phyloP scores from a whole-genome alignment of 805 yeast species.

The Myxozyma vanderwaltii region DNA sequence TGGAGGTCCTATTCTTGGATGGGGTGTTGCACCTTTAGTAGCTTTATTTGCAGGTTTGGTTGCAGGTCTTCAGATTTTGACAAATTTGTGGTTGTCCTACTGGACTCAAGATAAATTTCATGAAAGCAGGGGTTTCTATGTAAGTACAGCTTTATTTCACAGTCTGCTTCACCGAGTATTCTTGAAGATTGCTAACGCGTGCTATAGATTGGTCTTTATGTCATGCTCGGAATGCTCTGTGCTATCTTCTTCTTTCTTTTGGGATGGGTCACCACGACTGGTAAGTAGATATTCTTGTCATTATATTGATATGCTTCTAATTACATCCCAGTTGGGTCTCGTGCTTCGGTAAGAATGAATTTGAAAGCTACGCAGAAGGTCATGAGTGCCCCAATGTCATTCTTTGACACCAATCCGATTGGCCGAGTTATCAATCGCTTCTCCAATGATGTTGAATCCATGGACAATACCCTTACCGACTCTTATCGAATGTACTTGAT shows the following conservation, averaged over 20 bases:
- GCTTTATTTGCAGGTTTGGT: constrained; percentile 55
- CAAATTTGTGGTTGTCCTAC: constrained; percentile 79
- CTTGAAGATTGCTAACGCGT: not conserved
- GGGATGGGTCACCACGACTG: constrained; percentile 42
- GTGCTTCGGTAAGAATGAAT: constrained; percentile 61
- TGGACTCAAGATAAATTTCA: constrained; percentile 67
- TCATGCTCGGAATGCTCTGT: constrained; percentile 56
- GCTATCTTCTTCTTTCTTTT: constrained; percentile 52
- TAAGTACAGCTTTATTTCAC: not conserved
- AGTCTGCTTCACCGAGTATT: too few relatives aligned
- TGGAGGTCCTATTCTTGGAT: constrained; percentile 50
- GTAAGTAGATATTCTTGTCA: constrained; percentile 35
- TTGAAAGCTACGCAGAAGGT: constrained; percentile 60
- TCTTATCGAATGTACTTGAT: constrained; percentile 63
- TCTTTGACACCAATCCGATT: constrained; percentile 82
- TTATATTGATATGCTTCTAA: constrained; percentile 40
- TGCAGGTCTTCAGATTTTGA: constrained; percentile 44
- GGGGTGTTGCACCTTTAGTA: constrained; percentile 42
- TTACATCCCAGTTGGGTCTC: constrained; percentile 47
- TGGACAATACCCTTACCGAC: constrained; percentile 78
- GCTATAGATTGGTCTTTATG: constrained; percentile 65
- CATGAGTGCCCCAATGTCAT: constrained; percentile 78
- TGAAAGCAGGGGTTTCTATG: constrained; percentile 50
- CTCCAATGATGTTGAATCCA: constrained; percentile 82
- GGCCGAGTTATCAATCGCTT: constrained; percentile 85